Evolutionary conservation across 495 filamentous ascomycete species (phyloP), one percentile per base, ranked within the genome.

Genomic region (Neurospora terricola): DNA sequence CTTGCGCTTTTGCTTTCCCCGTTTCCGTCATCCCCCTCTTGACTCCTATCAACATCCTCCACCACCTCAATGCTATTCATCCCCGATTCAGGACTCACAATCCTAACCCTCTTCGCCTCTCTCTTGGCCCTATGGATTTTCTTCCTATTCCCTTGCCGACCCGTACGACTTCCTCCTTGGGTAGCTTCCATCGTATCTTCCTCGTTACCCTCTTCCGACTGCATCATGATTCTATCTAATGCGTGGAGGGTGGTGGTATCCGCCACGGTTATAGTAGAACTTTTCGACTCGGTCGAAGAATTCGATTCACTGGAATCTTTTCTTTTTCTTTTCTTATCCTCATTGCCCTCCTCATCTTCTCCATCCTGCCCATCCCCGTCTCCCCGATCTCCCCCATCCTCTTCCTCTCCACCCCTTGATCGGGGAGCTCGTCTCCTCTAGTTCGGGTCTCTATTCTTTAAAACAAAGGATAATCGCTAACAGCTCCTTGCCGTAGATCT

Each of bases 111-210:
- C 11, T 59, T 59, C 21, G 11, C 48, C 5, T 59, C 21, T 59
- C 48, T 59, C 12, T 27, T 43, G 0, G 7, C 40, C 7, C 9
- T 43, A 7, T 43, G 40, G 2, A 9, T 43, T n/a, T n/a, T n/a
- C 40, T 43, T 43, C 1, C 5, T 12, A 16, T n/a, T 43, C 0
- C 18, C 18, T n/a, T 43, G 16, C 9, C 18, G n/a, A 48, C 43
- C 21, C 4, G n/a, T 45, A n/a, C n/a, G 10, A 0, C 43, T 10
- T 48, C 9, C 43, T 21, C 43, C 43, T 43, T 21, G 1, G 9
- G 8, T 0, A 1, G 3, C n/a, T 0, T 48, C 21, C 9, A 1
- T 9, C 18, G 0, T n/a, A n/a, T n/a, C 7, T 18, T 27, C 5
- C 48, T 14, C 1, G 11, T 10, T 48, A n/a, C 18, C n/a, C 43